Conservation (phyloP, 208 protist species). For the Crithidia fasciculata region DNA sequence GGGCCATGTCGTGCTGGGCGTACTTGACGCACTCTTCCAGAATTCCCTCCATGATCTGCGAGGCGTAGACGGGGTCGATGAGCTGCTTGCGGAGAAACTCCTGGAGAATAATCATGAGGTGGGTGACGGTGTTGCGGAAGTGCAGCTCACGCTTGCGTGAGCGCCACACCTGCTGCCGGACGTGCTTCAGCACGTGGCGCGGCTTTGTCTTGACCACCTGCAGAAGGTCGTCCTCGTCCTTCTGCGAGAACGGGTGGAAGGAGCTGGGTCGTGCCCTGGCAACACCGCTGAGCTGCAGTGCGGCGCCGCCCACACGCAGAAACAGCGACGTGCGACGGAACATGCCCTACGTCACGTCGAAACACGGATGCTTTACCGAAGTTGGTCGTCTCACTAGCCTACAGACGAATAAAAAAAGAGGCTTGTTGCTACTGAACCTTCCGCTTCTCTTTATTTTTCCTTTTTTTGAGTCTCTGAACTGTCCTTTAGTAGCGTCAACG, state of each 20-base stretch:
- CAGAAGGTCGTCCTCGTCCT: conserved; percentile 88
- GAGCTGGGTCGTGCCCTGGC: conserved; percentile 27
- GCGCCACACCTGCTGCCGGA: conserved; percentile 88
- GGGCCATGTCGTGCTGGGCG: conserved; percentile 90
- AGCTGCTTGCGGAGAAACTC: conserved; percentile 89
- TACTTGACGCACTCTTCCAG: conserved; percentile 88
- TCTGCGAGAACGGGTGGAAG: conserved; percentile 86
- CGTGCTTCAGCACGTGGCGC: conserved; percentile 87
- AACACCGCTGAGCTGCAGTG: conserved; percentile 9
- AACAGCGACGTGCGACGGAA: conserved; percentile 18
- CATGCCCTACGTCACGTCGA: background rate
- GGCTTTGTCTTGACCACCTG: conserved; percentile 85
- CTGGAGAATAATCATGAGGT: conserved; percentile 91
- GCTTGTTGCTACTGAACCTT: background rate
- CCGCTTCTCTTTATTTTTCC: background rate
- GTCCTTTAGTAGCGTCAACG: too few relatives aligned
- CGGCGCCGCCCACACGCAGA: background rate
- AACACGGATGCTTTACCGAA: too few relatives aligned
- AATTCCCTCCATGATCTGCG: conserved; percentile 88
- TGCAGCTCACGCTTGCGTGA: conserved; percentile 86
- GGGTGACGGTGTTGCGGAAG: conserved; percentile 89
- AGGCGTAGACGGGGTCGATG: conserved; percentile 80
- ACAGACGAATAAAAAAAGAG: background rate
- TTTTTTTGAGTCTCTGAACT: background rate
- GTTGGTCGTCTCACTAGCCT: too few relatives aligned